Conservation (phyloP, 441 rosid species). For the Melastoma candidum region DNA sequence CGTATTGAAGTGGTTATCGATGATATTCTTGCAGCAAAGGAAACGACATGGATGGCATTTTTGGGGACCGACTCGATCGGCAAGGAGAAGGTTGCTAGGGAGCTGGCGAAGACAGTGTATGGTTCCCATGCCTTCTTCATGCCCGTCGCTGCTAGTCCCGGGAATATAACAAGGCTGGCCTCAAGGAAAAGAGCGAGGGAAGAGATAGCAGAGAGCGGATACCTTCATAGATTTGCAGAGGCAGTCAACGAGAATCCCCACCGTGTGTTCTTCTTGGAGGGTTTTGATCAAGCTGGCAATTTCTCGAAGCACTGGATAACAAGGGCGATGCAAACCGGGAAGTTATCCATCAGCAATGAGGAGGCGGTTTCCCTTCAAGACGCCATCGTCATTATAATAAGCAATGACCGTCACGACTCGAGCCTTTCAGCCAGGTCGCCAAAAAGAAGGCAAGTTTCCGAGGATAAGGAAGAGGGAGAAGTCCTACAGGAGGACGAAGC, state of each 20-base stretch:
- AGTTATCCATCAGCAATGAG: constrained; percentile 32
- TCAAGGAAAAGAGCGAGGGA: constrained; percentile 46
- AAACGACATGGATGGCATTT: constrained; percentile 61
- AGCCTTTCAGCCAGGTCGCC: constrained; percentile 62
- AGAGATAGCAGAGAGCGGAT: constrained; percentile 25
- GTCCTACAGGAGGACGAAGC: constrained; percentile 13
- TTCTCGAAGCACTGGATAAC: constrained; percentile 50
- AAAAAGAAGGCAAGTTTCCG: constrained; percentile 15
- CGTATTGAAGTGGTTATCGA: constrained; percentile 24
- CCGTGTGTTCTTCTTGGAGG: constrained; percentile 52
- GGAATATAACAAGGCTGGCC: constrained; percentile 33
- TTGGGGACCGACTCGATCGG: constrained; percentile 46
- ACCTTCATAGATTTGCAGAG: constrained; percentile 45
- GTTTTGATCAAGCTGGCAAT: constrained; percentile 47
- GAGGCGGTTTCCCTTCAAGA: constrained; percentile 24
- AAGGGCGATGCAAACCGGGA: constrained; percentile 63
- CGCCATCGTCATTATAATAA: constrained; percentile 49
- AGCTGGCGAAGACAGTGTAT: constrained; percentile 42
- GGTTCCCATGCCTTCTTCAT: constrained; percentile 34
- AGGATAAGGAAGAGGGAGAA: constrained; percentile 23
- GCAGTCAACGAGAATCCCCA: constrained; percentile 39
- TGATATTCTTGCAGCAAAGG: constrained; percentile 22
- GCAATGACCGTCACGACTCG: constrained; percentile 47
- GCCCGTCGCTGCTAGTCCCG: constrained; percentile 40
- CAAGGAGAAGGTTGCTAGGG: constrained; percentile 46